These are phyloP conservation scores for Escallonia herrerae DNA, from an alignment of 129 eudicot genomes.

Conservation along the genomic window DNA sequence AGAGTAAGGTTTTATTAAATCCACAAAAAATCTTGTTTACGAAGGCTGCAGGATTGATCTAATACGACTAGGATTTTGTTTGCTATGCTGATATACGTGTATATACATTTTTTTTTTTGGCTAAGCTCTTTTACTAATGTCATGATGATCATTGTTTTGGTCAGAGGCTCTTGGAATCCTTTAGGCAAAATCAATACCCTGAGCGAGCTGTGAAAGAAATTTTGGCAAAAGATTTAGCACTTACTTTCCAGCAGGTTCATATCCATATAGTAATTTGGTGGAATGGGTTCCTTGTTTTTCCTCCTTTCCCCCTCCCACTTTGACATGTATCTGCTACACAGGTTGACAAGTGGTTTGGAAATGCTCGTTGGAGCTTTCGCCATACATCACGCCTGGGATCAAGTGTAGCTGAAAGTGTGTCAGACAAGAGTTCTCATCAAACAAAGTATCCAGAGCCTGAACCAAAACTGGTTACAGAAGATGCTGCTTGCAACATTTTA, in stretches of 20 bases:
- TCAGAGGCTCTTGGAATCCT: constrained; percentile 60
- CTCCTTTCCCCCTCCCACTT: background rate
- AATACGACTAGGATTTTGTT: too few relatives aligned
- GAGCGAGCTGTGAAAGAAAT: constrained; percentile 40
- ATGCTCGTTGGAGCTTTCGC: constrained; percentile 75
- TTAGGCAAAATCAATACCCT: constrained; percentile 74
- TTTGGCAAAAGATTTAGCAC: constrained; percentile 58
- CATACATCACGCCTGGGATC: constrained; percentile 28
- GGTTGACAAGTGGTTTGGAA: constrained; percentile 83
- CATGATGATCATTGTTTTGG: constrained; percentile 19
- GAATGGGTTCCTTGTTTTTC: background rate
- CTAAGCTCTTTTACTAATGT: background rate
- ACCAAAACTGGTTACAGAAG: background rate
- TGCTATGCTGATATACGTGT: too few relatives aligned
- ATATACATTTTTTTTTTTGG: too few relatives aligned
- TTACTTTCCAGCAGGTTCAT: constrained; percentile 50
- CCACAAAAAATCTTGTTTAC: too few relatives aligned
- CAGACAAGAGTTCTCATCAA: constrained; percentile 4
- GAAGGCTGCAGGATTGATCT: too few relatives aligned
- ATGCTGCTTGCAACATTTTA: constrained; percentile 2
- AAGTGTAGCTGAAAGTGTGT: constrained; percentile 3
- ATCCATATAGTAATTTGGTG: background rate
- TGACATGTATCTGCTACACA: constrained; percentile 16
- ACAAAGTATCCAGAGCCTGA: background rate
- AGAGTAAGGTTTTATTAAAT: too few relatives aligned